These are phyloP conservation scores for Pseudohyphozyma bogoriensis DNA, from an alignment of 768 basidiomycete species.

Conservation along the genomic window DNA sequence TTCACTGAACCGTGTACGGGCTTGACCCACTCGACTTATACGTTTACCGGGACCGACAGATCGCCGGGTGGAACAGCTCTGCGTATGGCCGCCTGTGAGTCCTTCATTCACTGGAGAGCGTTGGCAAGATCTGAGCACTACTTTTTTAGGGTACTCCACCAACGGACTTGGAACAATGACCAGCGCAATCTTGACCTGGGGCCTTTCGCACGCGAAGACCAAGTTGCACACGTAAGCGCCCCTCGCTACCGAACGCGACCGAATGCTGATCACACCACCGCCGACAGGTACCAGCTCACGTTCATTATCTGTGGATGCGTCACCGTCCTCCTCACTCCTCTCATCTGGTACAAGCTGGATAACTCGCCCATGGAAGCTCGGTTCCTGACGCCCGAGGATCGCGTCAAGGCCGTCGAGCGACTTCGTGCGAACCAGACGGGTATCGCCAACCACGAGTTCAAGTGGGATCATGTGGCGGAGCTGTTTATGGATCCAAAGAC, in stretches of 20 bases:
- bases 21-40: slow-evolving; percentile 10
- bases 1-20: slow-evolving; percentile 16
- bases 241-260: no score
- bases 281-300: slow-evolving; percentile 26
- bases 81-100: no score
- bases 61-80: no score
- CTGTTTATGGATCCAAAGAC: slow-evolving; percentile 24
- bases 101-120: no score
- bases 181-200: no score
- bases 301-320: slow-evolving; percentile 26
- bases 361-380: slow-evolving; percentile 24
- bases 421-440: slow-evolving; percentile 28
- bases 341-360: slow-evolving; percentile 24
- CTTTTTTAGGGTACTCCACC: no score
- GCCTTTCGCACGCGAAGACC: no score
- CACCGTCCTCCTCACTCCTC: slow-evolving; percentile 17
- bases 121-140: no score
- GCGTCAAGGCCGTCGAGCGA: slow-evolving; percentile 29
- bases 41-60: slow-evolving; percentile 12
- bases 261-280: no score
- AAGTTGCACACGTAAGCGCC: no score
- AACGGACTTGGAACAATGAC: no score
- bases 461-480: slow-evolving; percentile 22
- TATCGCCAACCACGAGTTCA: slow-evolving; percentile 5
- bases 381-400: no score